Base-by-base conservation (phyloP, 805 yeast genomes). In the Saturnispora diversa region DNA sequence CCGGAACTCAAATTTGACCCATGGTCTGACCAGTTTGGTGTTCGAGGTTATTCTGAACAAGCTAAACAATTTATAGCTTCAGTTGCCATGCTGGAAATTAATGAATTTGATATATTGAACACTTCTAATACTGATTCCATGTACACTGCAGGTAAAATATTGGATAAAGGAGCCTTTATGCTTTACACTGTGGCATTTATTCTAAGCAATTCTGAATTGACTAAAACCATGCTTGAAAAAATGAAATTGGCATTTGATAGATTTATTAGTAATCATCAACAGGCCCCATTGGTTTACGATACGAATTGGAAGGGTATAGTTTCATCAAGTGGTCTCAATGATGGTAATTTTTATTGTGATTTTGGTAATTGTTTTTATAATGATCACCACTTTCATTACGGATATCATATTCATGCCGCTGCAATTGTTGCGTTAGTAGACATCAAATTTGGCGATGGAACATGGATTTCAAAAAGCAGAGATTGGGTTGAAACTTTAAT, bases 161-260 rank as follows among this genome's bases (percentile, higher is more conserved):
- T 88, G 37, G 95, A 87, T 50, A 92, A 88, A 62, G 92, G 84
- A 61, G 96, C 97, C 0, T 82, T 83, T 69, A 72, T 92, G 39
- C 67, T 86, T 11, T 82, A 82, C 47, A 84, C 79, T 9, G 76
- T 80, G 28, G 77, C 81, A 40, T 77, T 69, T 46, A 69, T 90
- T 15, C 58, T 90, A 33, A 56, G 73, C 15, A 82, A 88, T 54
- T 54, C 60, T 0, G 57, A 53, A 1, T 60, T 81, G 41, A 71
- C 92, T 1, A 50, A 57, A 11, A 57, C 58, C 7, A 63, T 83
- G 29, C 63, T 86, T 32, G 69, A 71, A 1, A 69, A 71, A 42
- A 57, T 88, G 48, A 82, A 84, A 53, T 51, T 60, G 15, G 92
- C 96, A 0, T 66, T 88, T 43, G 72, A 70, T 24, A 70, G 80